Evolutionary conservation across 2,329 filamentous ascomycete genomes (phyloP), one percentile per base, ranked within the genome.

Genomic region (Calonectria fujianensis): DNA sequence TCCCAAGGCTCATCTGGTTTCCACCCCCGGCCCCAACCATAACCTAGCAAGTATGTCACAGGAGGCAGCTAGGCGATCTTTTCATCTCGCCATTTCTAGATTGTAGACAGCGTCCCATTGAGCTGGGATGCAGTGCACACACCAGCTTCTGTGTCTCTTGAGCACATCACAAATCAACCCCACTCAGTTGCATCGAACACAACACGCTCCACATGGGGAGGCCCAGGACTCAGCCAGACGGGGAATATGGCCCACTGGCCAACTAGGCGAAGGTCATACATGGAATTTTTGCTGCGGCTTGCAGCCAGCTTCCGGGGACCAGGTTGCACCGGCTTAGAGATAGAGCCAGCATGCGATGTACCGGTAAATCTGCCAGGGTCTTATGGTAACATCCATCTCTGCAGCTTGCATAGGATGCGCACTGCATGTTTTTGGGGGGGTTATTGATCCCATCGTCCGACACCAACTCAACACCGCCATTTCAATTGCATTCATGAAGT

Each of bases 131-230:
- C 31, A 35, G 29, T 5, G 29, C 45, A 54, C 37, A 39, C 48
- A 54, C 50, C 37, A 37, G 48, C 65, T 50, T 52, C 65, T 37
- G 27, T 18, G 65, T 41, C 54, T 73, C 48, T 57, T 37, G n/a
- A 69, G 57, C 59, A 69, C 50, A 51, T 73, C 66, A 69, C 71
- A 69, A 69, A 39, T 68, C 71, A 65, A 69, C 50, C 66, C 71
- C 66, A 50, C 57, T 29, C 29, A 39, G 50, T 41, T 45, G 66
- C 45, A 69, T 64, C 51, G 59, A 73, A 50, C 50, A 67, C 50
- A 66, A 48, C 66, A 39, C 51, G 50, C 29, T 66, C 72, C 67
- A 73, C 71, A 35, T 37, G 14, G 20, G 69, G 57, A 51, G 39
- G 16, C 54, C 54, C 54, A 57, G 50, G 39, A 70, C 50, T 70